Percentiles rank a stretch among this genome's conserved stretches.
Evolutionary conservation across 2,329 filamentous ascomycete genomes (phyloP).

Genomic region (Cladosporium sp.): DNA sequence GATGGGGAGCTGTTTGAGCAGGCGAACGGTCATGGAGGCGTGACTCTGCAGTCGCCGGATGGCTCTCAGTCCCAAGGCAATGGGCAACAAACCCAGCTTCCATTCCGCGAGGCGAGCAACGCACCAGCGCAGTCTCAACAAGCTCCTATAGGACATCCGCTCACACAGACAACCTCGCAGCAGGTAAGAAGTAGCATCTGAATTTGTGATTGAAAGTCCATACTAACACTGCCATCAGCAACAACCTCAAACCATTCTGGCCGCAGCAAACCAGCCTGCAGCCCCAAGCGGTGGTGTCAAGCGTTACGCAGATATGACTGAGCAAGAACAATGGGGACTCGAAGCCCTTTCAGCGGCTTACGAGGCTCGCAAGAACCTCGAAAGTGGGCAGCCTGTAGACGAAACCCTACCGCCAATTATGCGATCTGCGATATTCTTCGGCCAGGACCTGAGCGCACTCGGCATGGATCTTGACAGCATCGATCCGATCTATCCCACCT

Average conservation of each 20-base stretch:
- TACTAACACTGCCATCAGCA: conserved; percentile 1
- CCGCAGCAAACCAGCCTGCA: conserved; percentile 8
- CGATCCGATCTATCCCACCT: conserved; percentile 61
- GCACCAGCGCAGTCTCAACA: conserved; percentile 26
- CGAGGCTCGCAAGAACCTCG: conserved; percentile 31
- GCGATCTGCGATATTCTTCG: conserved; percentile 52
- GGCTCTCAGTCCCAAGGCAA: conserved; percentile 25
- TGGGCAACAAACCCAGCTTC: conserved; percentile 29
- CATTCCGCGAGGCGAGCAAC: conserved; percentile 29
- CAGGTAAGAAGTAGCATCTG: neutral
- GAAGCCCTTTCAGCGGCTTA: conserved; percentile 58
- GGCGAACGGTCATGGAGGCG: conserved; percentile 26
- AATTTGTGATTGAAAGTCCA: conserved; percentile 22
- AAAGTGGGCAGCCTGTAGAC: conserved; percentile 31
- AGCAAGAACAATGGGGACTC: conserved; percentile 61
- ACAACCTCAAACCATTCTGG: conserved; percentile 9
- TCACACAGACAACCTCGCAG: conserved; percentile 10
- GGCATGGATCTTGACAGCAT: conserved; percentile 60
- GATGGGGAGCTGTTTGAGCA: conserved; percentile 44
- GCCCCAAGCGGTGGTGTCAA: conserved; percentile 35
- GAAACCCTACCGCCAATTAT: conserved; percentile 32
- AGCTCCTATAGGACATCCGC: conserved; percentile 27
- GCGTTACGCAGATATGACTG: conserved; percentile 58
- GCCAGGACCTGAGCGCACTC: conserved; percentile 63
- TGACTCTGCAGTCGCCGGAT: conserved; percentile 25